Conservation (phyloP, 257 asterid genomes). For the Haberlea rhodopensis region DNA sequence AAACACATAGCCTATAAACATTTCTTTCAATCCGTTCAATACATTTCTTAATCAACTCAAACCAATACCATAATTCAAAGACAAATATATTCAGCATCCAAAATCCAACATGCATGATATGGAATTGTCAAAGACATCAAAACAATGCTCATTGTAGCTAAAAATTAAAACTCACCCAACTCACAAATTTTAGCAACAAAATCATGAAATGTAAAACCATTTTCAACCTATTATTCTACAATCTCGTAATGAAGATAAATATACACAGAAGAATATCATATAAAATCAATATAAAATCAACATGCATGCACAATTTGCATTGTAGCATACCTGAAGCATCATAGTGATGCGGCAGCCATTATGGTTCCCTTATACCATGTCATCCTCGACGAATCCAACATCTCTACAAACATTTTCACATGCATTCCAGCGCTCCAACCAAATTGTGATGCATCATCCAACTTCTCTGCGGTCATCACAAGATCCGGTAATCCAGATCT, state of each 20-base stretch:
- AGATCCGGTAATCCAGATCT: conserved; percentile 41
- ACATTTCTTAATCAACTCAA: too few relatives aligned
- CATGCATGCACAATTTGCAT: too few relatives aligned
- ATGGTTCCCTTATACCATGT: conserved; percentile 46
- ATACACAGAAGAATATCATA: background rate
- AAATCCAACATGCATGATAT: background rate
- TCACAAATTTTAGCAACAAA: background rate
- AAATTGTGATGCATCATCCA: conserved; percentile 29
- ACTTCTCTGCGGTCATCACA: conserved; percentile 52
- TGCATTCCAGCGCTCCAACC: conserved; percentile 43
- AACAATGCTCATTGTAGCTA: background rate
- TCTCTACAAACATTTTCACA: conserved; percentile 47
- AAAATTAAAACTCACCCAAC: background rate
- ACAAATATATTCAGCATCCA: too few relatives aligned
- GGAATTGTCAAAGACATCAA: background rate
- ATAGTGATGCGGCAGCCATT: conserved; percentile 12
- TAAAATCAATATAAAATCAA: too few relatives aligned
- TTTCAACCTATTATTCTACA: background rate
- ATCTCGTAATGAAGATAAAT: background rate
- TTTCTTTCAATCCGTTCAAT: background rate
- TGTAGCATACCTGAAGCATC: conserved; percentile 54
- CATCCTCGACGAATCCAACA: conserved; percentile 40
- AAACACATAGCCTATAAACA: background rate
- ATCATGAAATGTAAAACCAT: background rate
- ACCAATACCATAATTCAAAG: too few relatives aligned